These are phyloP conservation scores for Cornus suecica DNA, from an alignment of 148 eudicot genomes.

Conservation along the genomic window DNA sequence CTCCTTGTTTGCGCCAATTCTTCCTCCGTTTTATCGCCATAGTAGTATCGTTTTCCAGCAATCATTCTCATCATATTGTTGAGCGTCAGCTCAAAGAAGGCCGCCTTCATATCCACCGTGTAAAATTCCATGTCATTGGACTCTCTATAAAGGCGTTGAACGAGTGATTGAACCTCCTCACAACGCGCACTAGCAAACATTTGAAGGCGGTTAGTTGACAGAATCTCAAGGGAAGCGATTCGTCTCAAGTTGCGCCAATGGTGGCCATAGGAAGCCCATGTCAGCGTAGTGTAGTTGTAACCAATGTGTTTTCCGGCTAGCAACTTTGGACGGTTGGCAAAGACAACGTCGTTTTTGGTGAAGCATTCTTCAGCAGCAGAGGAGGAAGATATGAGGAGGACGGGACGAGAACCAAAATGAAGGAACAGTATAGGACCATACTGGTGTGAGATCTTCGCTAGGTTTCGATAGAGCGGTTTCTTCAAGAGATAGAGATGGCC, in stretches of 20 bases:
- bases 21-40: constrained; percentile 25
- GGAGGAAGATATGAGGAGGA: constrained; percentile 30
- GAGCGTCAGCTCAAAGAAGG: constrained; percentile 26
- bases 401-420: constrained; percentile 27
- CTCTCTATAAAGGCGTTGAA: neutral
- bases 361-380: constrained; percentile 33
- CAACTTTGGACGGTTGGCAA: constrained; percentile 39
- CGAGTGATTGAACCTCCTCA: constrained; percentile 23
- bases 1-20: constrained; percentile 16
- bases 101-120: constrained; percentile 24
- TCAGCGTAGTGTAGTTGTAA: constrained; percentile 25
- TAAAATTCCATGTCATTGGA: neutral
- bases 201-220: constrained; percentile 29
- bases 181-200: constrained; percentile 16
- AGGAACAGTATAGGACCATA: constrained; percentile 33
- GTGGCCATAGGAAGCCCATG: constrained; percentile 33
- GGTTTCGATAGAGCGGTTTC: constrained; percentile 23
- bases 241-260: constrained; percentile 46
- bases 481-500: constrained; percentile 41
- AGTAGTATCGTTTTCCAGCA: constrained; percentile 45
- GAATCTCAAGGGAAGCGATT: constrained; percentile 26
- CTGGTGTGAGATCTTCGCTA: constrained; percentile 21
- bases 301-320: constrained; percentile 32
- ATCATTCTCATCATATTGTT: constrained; percentile 47
- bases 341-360: constrained; percentile 29